Evolutionary conservation across 352 stramenopile species (phyloP).

Genomic region (Pythium plurisporium): DNA sequence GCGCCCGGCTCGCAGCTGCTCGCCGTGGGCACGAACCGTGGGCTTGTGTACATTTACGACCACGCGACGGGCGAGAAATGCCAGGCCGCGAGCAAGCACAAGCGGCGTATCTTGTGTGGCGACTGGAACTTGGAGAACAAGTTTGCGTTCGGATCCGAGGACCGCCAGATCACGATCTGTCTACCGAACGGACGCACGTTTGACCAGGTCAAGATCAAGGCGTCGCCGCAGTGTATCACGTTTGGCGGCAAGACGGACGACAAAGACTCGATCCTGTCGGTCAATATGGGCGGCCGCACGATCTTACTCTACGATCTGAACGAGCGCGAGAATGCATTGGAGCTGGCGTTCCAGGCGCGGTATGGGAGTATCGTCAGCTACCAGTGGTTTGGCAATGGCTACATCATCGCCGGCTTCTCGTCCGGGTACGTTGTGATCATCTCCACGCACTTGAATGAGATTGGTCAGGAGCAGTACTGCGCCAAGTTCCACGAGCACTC

Average conservation of each 20-base stretch:
- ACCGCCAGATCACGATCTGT: slow-evolving; percentile 76
- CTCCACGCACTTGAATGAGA: slow-evolving; percentile 85
- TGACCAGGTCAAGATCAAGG: slow-evolving; percentile 77
- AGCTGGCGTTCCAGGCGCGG: slow-evolving; percentile 87
- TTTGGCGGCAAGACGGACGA: slow-evolving; percentile 71
- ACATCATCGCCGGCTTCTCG: slow-evolving; percentile 89
- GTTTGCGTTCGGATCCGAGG: slow-evolving; percentile 77
- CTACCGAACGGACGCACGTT: slow-evolving; percentile 53
- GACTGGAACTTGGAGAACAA: slow-evolving; percentile 81
- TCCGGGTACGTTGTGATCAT: slow-evolving; percentile 90
- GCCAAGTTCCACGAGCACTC: slow-evolving; percentile 79
- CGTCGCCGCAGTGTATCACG: slow-evolving; percentile 62
- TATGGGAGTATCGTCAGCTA: slow-evolving; percentile 90
- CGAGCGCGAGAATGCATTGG: slow-evolving; percentile 85
- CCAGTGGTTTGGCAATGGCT: slow-evolving; percentile 87
- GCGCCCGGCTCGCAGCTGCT: slow-evolving; percentile 53
- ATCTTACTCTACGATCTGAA: slow-evolving; percentile 87
- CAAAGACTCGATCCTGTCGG: slow-evolving; percentile 74
- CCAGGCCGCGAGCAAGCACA: slow-evolving; percentile 69
- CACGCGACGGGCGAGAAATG: slow-evolving; percentile 44
- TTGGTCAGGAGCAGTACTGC: slow-evolving; percentile 85
- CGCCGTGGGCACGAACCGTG: slow-evolving; percentile 65
- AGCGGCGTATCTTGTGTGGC: slow-evolving; percentile 69
- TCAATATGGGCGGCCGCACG: slow-evolving; percentile 89
- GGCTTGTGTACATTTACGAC: slow-evolving; percentile 80